Percentiles rank a stretch among this genome's conserved stretches.
These are phyloP conservation scores for Artemisia annua DNA, from an alignment of 129 eudicot species.

Conservation along the genomic window DNA sequence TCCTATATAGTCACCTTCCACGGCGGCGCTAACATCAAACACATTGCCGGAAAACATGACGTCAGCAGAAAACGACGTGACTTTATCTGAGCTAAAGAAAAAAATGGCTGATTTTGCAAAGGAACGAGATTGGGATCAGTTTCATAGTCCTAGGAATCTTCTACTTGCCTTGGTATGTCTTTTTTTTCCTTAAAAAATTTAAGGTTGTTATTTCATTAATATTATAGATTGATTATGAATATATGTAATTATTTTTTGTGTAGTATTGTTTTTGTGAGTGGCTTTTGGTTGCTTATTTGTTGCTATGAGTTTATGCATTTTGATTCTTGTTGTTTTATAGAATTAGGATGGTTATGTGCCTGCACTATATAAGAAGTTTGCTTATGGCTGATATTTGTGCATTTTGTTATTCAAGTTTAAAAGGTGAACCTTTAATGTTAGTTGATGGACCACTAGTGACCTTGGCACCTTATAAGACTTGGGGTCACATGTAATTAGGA, in stretches of 20 bases:
- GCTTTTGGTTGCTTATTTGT: background rate
- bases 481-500: conserved; percentile 28
- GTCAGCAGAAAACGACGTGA: conserved; percentile 35
- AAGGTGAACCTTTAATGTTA: background rate
- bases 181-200: background rate
- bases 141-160: conserved; percentile 75
- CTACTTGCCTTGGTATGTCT: conserved; percentile 65
- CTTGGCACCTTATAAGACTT: conserved; percentile 10
- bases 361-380: background rate
- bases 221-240: background rate
- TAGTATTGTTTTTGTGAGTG: conserved; percentile 4
- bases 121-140: conserved; percentile 77
- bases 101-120: conserved; percentile 69
- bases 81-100: conserved; percentile 49
- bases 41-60: conserved; percentile 31
- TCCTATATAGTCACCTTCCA: conserved; percentile 31
- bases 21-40: conserved; percentile 30
- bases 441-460: conserved; percentile 22
- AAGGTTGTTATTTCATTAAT: background rate
- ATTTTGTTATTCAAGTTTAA: background rate
- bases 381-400: background rate
- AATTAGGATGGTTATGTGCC: conserved; percentile 4
- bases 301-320: conserved; percentile 35
- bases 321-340: background rate
- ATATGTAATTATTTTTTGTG: background rate